Conservation (phyloP, 768 basidiomycete genomes). For the Rhizopogon vinicolor region DNA sequence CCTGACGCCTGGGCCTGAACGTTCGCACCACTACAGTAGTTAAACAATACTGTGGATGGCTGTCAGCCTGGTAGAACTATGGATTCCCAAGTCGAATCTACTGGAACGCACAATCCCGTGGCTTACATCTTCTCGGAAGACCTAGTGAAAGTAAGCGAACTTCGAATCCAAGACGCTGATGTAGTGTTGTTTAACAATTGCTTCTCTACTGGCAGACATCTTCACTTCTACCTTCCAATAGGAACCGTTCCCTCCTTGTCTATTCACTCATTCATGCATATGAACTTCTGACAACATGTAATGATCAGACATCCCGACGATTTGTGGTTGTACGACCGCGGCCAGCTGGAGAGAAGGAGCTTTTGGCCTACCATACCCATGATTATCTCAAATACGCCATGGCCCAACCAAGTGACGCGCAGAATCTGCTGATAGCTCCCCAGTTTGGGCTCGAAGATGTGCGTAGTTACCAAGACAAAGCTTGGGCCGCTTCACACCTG, state of each 20-base stretch:
- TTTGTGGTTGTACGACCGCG: conserved; percentile 48
- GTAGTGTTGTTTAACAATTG: neutral
- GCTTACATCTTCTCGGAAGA: conserved; percentile 57
- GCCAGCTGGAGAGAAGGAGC: conserved; percentile 51
- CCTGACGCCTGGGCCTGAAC: too few species aligned
- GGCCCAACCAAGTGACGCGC: conserved; percentile 25
- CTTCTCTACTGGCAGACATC: conserved; percentile 28
- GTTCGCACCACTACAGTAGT: neutral
- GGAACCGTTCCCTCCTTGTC: conserved; percentile 57
- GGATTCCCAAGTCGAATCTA: neutral
- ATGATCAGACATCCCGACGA: conserved; percentile 13
- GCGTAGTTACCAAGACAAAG: conserved; percentile 9
- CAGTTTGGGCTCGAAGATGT: conserved; percentile 64
- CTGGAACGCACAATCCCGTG: conserved; percentile 14
- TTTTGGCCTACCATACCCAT: conserved; percentile 64
- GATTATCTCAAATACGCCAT: conserved; percentile 64
- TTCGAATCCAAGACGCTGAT: neutral
- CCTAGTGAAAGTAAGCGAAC: conserved; percentile 41
- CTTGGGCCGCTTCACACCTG: neutral
- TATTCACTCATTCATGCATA: conserved; percentile 57
- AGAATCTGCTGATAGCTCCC: conserved; percentile 12
- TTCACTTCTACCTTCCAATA: conserved; percentile 66
- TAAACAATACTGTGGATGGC: neutral
- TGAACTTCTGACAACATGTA: conserved; percentile 38
- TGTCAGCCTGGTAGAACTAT: neutral